phyloP scores from a whole-genome alignment of 2,329 filamentous ascomycete genomes.

The Hypoxylon sp. region DNA sequence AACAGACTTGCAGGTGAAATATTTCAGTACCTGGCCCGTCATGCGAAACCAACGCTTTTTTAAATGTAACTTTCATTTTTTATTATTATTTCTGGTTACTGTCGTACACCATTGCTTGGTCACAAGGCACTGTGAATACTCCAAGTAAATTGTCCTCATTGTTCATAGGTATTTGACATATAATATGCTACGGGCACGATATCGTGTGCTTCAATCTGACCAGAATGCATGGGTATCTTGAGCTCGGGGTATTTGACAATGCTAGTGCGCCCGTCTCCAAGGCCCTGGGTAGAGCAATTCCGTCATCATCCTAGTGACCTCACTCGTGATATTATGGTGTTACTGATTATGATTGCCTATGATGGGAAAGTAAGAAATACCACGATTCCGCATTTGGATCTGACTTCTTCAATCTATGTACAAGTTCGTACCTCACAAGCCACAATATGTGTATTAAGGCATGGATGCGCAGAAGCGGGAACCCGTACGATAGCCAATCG shows the following conservation, averaged over 20 bases:
- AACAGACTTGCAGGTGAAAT: constrained; percentile 7
- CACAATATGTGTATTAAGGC: neutral
- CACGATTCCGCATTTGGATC: constrained; percentile 33
- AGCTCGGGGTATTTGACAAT: constrained; percentile 21
- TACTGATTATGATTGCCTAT: constrained; percentile 31
- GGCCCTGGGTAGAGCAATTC: constrained; percentile 38
- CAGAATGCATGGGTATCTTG: constrained; percentile 9
- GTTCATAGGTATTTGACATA: neutral
- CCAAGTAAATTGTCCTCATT: neutral
- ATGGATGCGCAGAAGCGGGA: constrained; percentile 7
- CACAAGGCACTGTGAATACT: neutral
- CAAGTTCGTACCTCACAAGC: constrained; percentile 23
- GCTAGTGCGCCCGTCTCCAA: constrained; percentile 33
- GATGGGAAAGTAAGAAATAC: constrained; percentile 25
- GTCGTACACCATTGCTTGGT: neutral
- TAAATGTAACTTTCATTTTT: neutral
- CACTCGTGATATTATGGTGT: constrained; percentile 22
- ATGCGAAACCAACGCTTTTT: neutral
- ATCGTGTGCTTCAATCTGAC: constrained; percentile 15
- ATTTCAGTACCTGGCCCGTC: neutral
- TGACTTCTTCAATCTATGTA: constrained; percentile 4
- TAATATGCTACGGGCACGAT: neutral
- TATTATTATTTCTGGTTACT: neutral
- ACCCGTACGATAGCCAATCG: constrained; percentile 41
- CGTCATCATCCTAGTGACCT: constrained; percentile 44